Evolutionary conservation across 257 asterid species (phyloP).

Genomic region (Solanum piurae): DNA sequence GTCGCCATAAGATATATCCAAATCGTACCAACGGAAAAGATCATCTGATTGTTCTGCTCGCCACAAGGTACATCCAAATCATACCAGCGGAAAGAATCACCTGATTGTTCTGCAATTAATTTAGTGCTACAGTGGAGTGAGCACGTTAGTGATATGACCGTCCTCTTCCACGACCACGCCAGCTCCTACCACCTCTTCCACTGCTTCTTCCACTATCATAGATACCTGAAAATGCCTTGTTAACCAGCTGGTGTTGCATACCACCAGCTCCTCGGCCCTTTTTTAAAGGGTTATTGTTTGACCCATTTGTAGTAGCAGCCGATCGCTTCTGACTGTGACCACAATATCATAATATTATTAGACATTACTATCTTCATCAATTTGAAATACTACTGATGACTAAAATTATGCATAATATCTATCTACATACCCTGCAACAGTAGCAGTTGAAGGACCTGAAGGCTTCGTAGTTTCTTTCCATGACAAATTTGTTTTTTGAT

Average conservation of each 20-base stretch:
- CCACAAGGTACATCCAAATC: background rate
- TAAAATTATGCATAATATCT: background rate
- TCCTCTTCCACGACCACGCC: constrained; percentile 58
- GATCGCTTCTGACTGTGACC: constrained; percentile 55
- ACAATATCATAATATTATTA: background rate
- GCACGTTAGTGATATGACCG: constrained; percentile 24
- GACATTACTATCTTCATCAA: background rate
- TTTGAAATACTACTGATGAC: background rate
- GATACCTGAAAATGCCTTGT: constrained; percentile 68
- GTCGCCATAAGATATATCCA: background rate
- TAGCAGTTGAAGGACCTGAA: constrained; percentile 25
- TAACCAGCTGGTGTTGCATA: constrained; percentile 54
- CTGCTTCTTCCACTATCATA: constrained; percentile 31
- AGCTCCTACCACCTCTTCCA: constrained; percentile 21
- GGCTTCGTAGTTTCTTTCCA: constrained; percentile 72
- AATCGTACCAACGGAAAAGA: background rate
- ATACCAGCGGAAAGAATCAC: background rate
- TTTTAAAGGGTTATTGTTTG: constrained; percentile 33
- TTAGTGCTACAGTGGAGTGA: background rate
- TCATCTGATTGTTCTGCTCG: background rate
- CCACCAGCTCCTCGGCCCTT: constrained; percentile 66
- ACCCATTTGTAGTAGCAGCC: constrained; percentile 30
- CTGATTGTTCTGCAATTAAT: background rate
- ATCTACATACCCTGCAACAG: constrained; percentile 47
- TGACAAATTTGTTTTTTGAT: constrained; percentile 70